These are phyloP conservation scores for Puccinia coronata DNA, from an alignment of 1,284 basidiomycete species.

Conservation along the genomic window DNA sequence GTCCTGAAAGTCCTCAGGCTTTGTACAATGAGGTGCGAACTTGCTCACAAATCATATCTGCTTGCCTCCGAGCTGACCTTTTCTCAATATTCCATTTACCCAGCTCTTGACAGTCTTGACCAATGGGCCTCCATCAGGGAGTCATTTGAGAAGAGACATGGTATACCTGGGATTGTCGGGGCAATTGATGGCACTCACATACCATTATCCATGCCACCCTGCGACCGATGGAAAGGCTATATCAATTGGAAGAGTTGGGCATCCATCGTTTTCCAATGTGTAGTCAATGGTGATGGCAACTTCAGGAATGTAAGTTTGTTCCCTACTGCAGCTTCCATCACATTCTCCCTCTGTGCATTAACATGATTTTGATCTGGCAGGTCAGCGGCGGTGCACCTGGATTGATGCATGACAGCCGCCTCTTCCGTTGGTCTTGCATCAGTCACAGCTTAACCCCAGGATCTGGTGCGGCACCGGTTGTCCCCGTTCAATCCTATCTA, in stretches of 20 bases:
- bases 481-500: neutral
- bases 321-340: too few relatives aligned
- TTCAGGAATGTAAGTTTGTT: too few relatives aligned
- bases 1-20: neutral
- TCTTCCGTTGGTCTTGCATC: neutral
- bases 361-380: too few relatives aligned
- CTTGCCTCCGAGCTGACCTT: too few relatives aligned
- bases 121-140: neutral
- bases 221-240: neutral
- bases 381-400: neutral
- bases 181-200: slow-evolving; percentile 4
- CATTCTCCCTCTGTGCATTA: too few relatives aligned
- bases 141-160: neutral
- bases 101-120: neutral
- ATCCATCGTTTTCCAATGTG: too few relatives aligned
- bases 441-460: neutral
- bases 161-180: neutral
- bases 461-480: neutral
- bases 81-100: neutral
- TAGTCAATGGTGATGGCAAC: too few relatives aligned
- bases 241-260: neutral
- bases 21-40: neutral
- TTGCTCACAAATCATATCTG: too few relatives aligned
- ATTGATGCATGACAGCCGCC: neutral
- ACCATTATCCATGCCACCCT: neutral